These are phyloP conservation scores for Fusarium torulosum DNA, from an alignment of 2,329 filamentous ascomycete species.

Conservation along the genomic window DNA sequence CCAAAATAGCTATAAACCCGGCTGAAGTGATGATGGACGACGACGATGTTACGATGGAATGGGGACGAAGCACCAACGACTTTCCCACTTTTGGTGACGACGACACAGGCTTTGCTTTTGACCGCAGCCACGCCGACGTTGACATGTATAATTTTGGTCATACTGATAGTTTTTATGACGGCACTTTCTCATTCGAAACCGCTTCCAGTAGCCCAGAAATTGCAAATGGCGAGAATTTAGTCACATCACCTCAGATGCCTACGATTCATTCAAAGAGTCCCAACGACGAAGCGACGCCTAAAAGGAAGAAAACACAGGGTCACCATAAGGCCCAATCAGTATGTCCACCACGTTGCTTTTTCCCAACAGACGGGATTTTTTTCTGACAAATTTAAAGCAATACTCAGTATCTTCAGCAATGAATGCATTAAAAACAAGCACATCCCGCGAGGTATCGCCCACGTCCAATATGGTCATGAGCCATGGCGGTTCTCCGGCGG, in stretches of 20 bases:
- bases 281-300: conserved; percentile 46
- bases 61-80: conserved; percentile 51
- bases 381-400: conserved; percentile 57
- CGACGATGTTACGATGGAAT: conserved; percentile 58
- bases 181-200: conserved; percentile 69
- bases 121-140: conserved; percentile 45
- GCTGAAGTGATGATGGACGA: conserved; percentile 61
- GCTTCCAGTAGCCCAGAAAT: conserved; percentile 68
- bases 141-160: conserved; percentile 53
- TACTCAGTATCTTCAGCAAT: conserved; percentile 64
- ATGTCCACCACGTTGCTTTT: conserved; percentile 42
- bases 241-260: conserved; percentile 60
- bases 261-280: conserved; percentile 54
- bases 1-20: conserved; percentile 57
- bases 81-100: conserved; percentile 56
- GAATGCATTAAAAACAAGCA: conserved; percentile 60
- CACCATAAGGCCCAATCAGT: conserved; percentile 56
- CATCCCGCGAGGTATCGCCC: conserved; percentile 68
- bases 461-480: conserved; percentile 64
- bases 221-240: conserved; percentile 47
- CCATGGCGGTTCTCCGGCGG: conserved; percentile 65
- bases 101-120: conserved; percentile 54
- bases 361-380: neutral
- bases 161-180: conserved; percentile 61
- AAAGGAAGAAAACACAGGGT: conserved; percentile 41